Percentiles rank a stretch among this genome's conserved stretches.
These are phyloP conservation scores for Xylaria acuta DNA, from an alignment of 495 filamentous ascomycete genomes.

Conservation along the genomic window DNA sequence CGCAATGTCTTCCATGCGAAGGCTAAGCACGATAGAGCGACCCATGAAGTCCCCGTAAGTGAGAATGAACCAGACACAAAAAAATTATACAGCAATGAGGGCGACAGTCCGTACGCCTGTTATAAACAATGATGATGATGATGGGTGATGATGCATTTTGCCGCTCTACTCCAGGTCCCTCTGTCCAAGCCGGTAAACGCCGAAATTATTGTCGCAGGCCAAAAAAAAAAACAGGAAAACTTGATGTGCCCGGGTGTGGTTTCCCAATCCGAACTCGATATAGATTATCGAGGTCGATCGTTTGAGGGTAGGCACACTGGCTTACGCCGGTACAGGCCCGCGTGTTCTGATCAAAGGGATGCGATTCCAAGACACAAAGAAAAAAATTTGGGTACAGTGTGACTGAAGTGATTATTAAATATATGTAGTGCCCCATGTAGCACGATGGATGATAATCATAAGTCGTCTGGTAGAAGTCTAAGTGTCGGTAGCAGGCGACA, in stretches of 20 bases:
- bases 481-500: conserved; percentile 17
- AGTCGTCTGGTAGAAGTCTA: conserved; percentile 34
- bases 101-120: conserved; percentile 24
- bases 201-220: conserved; percentile 31
- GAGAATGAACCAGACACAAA: conserved; percentile 21
- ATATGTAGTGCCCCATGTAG: conserved; percentile 33
- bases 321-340: not conserved
- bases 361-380: conserved; percentile 32
- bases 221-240: conserved; percentile 21
- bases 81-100: conserved; percentile 38
- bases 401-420: conserved; percentile 29
- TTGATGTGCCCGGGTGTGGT: not conserved
- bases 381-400: conserved; percentile 27
- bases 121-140: conserved; percentile 27
- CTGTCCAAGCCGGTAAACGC: conserved; percentile 41
- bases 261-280: not conserved
- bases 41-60: not conserved
- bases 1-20: not conserved
- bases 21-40: not conserved
- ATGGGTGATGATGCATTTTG: conserved; percentile 12
- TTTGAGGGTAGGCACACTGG: not conserved
- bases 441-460: conserved; percentile 32
- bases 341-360: conserved; percentile 15
- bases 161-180: conserved; percentile 35
- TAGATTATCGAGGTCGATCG: conserved; percentile 13